phyloP scores from a whole-genome alignment of 208 protist species.

The Leishmania gerbilli region DNA sequence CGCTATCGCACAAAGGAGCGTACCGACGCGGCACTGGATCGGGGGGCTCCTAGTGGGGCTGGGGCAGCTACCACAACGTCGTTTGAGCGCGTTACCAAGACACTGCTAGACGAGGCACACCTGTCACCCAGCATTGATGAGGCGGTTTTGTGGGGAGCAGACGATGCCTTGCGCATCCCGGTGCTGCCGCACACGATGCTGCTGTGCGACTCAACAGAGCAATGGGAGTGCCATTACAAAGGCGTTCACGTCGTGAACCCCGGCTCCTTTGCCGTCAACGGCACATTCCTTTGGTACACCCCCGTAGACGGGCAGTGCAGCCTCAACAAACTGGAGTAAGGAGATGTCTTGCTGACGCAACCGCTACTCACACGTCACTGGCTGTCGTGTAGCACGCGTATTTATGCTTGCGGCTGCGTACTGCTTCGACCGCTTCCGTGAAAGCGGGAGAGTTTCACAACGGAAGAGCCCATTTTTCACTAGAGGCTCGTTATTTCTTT shows the following conservation, averaged over 20 bases:
- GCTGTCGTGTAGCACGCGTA: background rate
- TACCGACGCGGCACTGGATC: background rate
- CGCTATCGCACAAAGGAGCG: conserved; percentile 18
- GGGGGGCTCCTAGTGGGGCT: background rate
- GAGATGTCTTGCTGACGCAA: background rate
- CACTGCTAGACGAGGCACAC: conserved; percentile 81
- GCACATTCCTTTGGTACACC: conserved; percentile 91
- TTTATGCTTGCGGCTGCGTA: background rate
- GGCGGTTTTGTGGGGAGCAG: conserved; percentile 73
- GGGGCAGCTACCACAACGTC: background rate
- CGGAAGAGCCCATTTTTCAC: background rate
- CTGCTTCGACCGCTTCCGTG: background rate
- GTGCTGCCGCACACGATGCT: conserved; percentile 82
- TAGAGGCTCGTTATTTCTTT: background rate
- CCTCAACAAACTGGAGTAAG: conserved; percentile 69
- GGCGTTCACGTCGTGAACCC: conserved; percentile 85
- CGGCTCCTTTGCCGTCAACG: conserved; percentile 72
- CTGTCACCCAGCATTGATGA: conserved; percentile 63
- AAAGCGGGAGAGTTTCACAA: no score
- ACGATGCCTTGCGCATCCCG: conserved; percentile 73
- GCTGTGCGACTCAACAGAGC: conserved; percentile 88
- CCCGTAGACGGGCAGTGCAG: conserved; percentile 83
- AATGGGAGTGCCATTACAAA: conserved; percentile 90
- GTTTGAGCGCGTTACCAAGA: conserved; percentile 86
- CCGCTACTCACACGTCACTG: background rate